Conservation (phyloP, 164 flowering plant genomes). For the Stephania yunnanensis region DNA sequence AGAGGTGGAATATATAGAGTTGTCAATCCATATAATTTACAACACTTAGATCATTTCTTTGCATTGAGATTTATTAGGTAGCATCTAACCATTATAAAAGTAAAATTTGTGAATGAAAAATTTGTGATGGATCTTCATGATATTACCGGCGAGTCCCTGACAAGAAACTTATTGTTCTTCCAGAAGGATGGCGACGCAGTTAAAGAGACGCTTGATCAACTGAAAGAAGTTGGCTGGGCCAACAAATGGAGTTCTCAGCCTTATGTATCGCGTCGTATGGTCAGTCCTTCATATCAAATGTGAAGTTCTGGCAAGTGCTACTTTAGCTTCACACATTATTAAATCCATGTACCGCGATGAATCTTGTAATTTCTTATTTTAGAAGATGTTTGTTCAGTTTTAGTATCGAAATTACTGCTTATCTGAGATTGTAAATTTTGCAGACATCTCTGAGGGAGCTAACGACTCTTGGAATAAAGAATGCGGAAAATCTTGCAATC, state of each 20-base stretch:
- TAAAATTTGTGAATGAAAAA: no score
- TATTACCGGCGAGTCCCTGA: neutral
- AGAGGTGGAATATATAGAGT: no score
- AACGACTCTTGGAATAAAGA: constrained; percentile 79
- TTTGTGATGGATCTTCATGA: no score
- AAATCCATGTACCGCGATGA: constrained; percentile 17
- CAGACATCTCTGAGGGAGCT: constrained; percentile 91
- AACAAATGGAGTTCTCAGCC: constrained; percentile 96
- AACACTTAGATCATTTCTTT: neutral
- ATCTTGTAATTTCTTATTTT: constrained; percentile 7
- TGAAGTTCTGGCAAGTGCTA: constrained; percentile 30
- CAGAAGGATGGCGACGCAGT: constrained; percentile 91
- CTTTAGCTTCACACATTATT: constrained; percentile 18
- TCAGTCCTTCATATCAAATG: constrained; percentile 43
- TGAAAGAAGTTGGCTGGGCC: constrained; percentile 82
- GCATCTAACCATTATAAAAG: no score
- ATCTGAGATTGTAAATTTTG: constrained; percentile 7
- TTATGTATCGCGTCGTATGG: constrained; percentile 83
- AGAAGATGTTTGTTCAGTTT: neutral
- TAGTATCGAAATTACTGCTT: constrained; percentile 1
- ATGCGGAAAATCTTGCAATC: constrained; percentile 90
- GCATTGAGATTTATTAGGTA: no score
- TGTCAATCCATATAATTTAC: no score
- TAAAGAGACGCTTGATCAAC: constrained; percentile 78
- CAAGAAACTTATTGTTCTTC: constrained; percentile 11